Percentiles rank a stretch among this genome's conserved stretches.
phyloP scores from a whole-genome alignment of 2,329 filamentous ascomycete species.

The Talaromyces amestolkiae region DNA sequence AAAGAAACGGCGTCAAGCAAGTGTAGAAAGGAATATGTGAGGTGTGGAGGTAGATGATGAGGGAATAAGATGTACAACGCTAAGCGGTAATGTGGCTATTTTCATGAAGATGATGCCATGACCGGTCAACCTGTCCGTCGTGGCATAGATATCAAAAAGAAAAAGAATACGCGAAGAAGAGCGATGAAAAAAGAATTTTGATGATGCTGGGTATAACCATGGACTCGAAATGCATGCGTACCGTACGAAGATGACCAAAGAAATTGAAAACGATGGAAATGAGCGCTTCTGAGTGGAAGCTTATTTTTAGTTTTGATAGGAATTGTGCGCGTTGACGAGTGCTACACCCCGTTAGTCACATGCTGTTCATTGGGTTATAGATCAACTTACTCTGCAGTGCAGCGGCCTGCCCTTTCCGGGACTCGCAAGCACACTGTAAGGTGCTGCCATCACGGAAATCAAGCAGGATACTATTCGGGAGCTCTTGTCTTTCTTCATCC shows the following conservation, averaged over 20 bases:
- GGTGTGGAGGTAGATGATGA: background rate
- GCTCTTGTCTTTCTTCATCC: slow-evolving; percentile 86
- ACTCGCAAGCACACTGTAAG: slow-evolving; percentile 63
- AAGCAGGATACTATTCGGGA: slow-evolving; percentile 76
- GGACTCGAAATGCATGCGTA: slow-evolving; percentile 28
- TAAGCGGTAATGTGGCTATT: slow-evolving; percentile 3
- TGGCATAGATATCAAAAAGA: background rate
- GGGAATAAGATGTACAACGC: slow-evolving; percentile 10
- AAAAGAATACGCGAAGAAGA: slow-evolving; percentile 8
- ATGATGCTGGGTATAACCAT: slow-evolving; percentile 32
- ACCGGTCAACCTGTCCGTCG: background rate
- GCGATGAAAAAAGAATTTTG: slow-evolving; percentile 23
- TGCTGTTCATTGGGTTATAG: background rate
- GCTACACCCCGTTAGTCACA: slow-evolving; percentile 29
- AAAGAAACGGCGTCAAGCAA: slow-evolving; percentile 6
- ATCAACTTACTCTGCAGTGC: slow-evolving; percentile 50
- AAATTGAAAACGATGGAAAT: slow-evolving; percentile 7
- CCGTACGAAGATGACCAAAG: slow-evolving; percentile 6
- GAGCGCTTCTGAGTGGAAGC: background rate
- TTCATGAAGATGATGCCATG: slow-evolving; percentile 9
- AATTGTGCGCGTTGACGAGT: slow-evolving; percentile 41
- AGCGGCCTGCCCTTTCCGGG: slow-evolving; percentile 52
- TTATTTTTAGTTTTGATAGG: slow-evolving; percentile 13
- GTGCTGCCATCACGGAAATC: slow-evolving; percentile 62
- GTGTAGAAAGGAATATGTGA: background rate